Evolutionary conservation across 2,329 filamentous ascomycete genomes (phyloP), one percentile per base, ranked within the genome.

Genomic region (Colletotrichum ledebouriae): DNA sequence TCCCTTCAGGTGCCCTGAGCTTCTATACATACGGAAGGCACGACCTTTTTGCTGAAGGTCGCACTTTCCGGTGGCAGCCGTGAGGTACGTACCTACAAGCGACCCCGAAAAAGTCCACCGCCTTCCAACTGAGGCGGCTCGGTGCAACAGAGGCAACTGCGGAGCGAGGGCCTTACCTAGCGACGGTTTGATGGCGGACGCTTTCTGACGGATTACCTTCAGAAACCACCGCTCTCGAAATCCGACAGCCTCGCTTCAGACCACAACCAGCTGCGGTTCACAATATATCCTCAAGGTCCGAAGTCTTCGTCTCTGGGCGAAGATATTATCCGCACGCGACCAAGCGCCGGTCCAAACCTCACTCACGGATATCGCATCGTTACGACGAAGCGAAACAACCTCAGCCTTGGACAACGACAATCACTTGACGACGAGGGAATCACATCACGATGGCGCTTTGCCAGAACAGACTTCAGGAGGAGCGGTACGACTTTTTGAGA

Each of bases 381-480:
- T 22, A 34, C 56, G 49, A 46, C 34, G 29, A 66, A 55, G 49
- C 47, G 49, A 60, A 47, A 22, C 66, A 25, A 66, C 29, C 34
- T 39, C 7, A 46, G 42, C 50, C 42, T 25, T 42, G 33, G n/a
- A 41, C 55, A 25, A 57, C 33, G 17, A 34, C 22, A 25, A 20
- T 11, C 44, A 47, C 17, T 46, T 42, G 53, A 34, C 34, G 22
- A 55, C 39, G 22, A 25, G 34, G 20, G 13, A 42, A 44, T 20
- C 9, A 25, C 41, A 37, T 47, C 70, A 79, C 63, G 69, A 97
- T 97, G 94, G 92, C 94, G 74, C 87, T 98, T 59, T 97, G 94
- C 78, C 89, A 92, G 76, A 97, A 97, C 77, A 88, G 95, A 70
- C 86, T 97, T 44, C 91, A 94, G 72, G 94, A 97, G 81, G 94